These are phyloP conservation scores for Xylariaceae sp. DNA, from an alignment of 2,329 filamentous ascomycete species.

Conservation along the genomic window DNA sequence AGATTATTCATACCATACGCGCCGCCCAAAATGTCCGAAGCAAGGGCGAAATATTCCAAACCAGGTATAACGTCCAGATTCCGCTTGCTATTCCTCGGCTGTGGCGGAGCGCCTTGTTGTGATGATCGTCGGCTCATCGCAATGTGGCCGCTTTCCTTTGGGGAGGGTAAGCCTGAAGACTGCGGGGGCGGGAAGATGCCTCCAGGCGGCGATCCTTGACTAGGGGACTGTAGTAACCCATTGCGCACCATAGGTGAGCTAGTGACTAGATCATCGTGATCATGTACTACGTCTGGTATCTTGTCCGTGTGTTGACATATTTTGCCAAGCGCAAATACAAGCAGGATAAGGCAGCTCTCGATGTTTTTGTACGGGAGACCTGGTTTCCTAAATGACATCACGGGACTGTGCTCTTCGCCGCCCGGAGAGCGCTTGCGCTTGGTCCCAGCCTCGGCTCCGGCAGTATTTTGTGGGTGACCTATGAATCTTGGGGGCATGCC, in stretches of 20 bases:
- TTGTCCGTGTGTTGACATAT: constrained; percentile 60
- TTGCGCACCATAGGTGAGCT: constrained; percentile 44
- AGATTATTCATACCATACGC: constrained; percentile 75
- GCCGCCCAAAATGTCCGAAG: constrained; percentile 80
- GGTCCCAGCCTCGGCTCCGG: constrained; percentile 26
- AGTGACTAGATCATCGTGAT: constrained; percentile 36
- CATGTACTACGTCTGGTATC: constrained; percentile 57
- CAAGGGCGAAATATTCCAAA: constrained; percentile 82
- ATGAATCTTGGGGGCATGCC: constrained; percentile 29
- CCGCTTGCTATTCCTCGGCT: constrained; percentile 34
- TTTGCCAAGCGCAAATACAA: constrained; percentile 82
- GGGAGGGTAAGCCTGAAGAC: constrained; percentile 48
- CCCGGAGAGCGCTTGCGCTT: constrained; percentile 56
- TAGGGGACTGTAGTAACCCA: constrained; percentile 48
- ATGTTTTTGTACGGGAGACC: constrained; percentile 62
- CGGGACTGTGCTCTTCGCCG: constrained; percentile 26
- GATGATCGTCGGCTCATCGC: constrained; percentile 49
- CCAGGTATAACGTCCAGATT: constrained; percentile 88
- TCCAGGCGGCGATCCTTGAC: constrained; percentile 53
- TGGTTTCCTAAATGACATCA: constrained; percentile 36
- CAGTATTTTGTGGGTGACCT: constrained; percentile 22
- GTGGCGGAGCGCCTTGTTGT: constrained; percentile 38
- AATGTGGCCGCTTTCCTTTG: constrained; percentile 46
- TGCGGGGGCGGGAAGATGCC: constrained; percentile 40
- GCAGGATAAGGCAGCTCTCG: constrained; percentile 74